Base-by-base conservation (phyloP, 192 early-diverging fungal genomes). In the Linnemannia elongata region DNA sequence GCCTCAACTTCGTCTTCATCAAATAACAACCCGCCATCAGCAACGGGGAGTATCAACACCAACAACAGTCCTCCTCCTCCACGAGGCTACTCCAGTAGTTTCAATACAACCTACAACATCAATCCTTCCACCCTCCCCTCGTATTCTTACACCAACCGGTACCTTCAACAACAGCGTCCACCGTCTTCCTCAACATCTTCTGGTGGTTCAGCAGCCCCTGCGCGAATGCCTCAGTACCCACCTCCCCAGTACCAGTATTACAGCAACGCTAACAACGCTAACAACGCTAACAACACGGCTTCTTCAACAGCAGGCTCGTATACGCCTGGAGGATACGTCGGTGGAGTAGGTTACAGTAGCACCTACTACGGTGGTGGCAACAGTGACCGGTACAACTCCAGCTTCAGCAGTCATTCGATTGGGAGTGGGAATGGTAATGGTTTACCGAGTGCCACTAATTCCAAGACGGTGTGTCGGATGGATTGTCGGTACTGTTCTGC, bases 401-500 rank as follows among this genome's bases (percentile, higher is more conserved):
- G 66, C 76, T 81, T 66, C 57, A 82, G 74, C 20, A 75, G 66
- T 54, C 71, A 81, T n/a, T 33, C 39, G 15, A 44, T 49, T 10
- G 24, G 63, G 20, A 41, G 54, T 41, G 66, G 63, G 20, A 49
- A 20, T 69, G 41, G 57, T 33, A 22, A 30, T 18, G 45, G 70
- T 63, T 47, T 55, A 27, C 63, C 84, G 41, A 76, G 49, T 39
- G 87, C 81, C 27, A 90, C 81, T 15, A 80, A 89, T 30, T 78
- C 89, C 69, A 96, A 95, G 80, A 89, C 83, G 73, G 94, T 93
- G 15, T 96, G 93, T 77, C 87, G 90, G 60, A 88, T 96, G 72
- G 90, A 92, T 74, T 96, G 95, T 79, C 88, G 91, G 57, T 91
- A 94, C 78, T 96, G 95, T 82, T 74, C 91, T 49, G 91, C 90